Base-by-base conservation (phyloP, 2,329 filamentous ascomycete species). In the Basipetospora chlamydospora region DNA sequence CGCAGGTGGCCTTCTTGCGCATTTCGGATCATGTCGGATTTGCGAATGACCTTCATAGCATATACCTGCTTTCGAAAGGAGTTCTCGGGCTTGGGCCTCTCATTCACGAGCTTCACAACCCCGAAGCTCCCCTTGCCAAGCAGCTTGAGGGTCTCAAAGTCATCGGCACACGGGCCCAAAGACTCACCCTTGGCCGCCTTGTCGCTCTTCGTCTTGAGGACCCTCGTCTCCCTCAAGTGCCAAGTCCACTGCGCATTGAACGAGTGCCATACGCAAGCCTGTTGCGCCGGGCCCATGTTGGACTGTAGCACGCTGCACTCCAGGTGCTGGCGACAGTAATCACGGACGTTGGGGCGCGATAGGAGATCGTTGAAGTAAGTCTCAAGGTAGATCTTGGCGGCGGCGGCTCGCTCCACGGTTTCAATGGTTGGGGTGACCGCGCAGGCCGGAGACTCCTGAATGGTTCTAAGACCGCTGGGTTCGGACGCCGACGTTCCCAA, bases 11-110 rank as follows among this genome's bases (percentile, higher is more conserved):
- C 88, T 56, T 96, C 88, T 58, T 96, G 90, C 43, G 80, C 80
- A 41, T 85, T 90, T 10, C 78, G 75, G 38, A 96, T 67, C 87
- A 95, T 96, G 39, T 85, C 77, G 1, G 84, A 84, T 53, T 98
- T 98, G 40, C 81, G 77, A 46, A 96, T 96, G 22, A 94, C 82
- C 53, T 96, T 96, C 88, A 96, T 95, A 11, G 90, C 90, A 53
- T 80, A 96, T 1, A 94, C 75, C 39, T 80, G 69, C 9, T 49
- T 47, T 4, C 51, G 41, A 18, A 46, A 48, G 29, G 45, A 41
- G 44, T 54, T 46, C 2, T 44, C 48, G 0, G 46, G 36, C n/a
- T 47, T 48, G 13, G 45, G 36, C 44, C 63, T 79, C 52, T 87
- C 80, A 39, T 76, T 77, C 2, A 96, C 87, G 25, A 98, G 66